Base-by-base conservation (phyloP, 2,329 filamentous ascomycete species). In the Sphaceloma murrayae region DNA sequence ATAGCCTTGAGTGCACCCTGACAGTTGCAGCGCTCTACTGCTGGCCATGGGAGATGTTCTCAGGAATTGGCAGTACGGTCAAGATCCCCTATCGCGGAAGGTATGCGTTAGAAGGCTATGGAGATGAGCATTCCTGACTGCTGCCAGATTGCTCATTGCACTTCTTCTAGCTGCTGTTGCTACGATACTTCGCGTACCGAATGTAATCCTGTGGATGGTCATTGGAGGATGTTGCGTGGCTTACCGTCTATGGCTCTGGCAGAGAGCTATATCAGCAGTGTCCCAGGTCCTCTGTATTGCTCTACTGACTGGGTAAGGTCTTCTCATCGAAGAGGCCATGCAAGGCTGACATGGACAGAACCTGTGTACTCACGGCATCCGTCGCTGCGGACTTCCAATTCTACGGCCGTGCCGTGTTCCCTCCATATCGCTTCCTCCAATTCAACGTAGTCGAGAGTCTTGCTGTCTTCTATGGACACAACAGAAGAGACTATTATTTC, bases 401-500 rank as follows among this genome's bases (percentile, higher is more conserved):
- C 65, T 98, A 93, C 60, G 78, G 78, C 43, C 66, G 76, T 50
- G 94, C 86, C 85, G 85, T 86, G 0, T 85, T 98, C 46, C 91
- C 91, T 3, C 83, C 88, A 0, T 75, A 89, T 50, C 80, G 82
- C 46, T 96, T 87, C 66, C 72, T 96, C 47, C 77, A 89, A 58
- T 89, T 95, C 70, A 98, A 98, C 65, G 72, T 98, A 45, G 77
- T 80, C 14, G 82, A 93, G 61, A 84, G 83, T 5, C 72, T 98
- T 4, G 86, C 91, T 18, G 77, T 89, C 36, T 96, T 96, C 63
- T 98, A 98, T 59, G 91, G 91, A 16, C 75, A 70, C 36, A 96
- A 94, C 63, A 78, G 85, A 50, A 82, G 82, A 73, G 87, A 95
- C 62, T 98, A 96, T 66, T 98, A 95, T 61, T 64, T 94, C 21